phyloP scores from a whole-genome alignment of 202 grass and related monocot species.

The Bolboschoenoplectus hybrid region DNA sequence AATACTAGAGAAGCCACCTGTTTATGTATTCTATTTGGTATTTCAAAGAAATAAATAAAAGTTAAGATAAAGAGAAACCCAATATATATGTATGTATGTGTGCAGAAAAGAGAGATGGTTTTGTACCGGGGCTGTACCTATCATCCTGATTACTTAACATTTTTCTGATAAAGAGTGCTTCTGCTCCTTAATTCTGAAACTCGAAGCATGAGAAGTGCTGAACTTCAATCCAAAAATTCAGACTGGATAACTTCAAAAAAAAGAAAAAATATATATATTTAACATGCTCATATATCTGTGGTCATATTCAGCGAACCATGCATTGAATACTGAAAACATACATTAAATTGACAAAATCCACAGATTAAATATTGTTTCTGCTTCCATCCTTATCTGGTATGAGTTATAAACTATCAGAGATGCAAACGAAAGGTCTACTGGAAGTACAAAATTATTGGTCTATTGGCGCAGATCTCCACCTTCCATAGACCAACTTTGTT shows the following conservation, averaged over 20 bases:
- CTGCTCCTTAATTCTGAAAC: neutral
- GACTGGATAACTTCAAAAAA: too few species aligned
- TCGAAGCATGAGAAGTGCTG: slow-evolving; percentile 18
- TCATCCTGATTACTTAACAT: neutral
- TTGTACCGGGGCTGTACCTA: neutral
- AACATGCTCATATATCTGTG: neutral
- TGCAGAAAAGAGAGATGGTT: neutral
- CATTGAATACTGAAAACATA: neutral
- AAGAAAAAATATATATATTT: too few species aligned
- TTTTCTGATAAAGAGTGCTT: slow-evolving; percentile 11
- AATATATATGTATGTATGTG: neutral
- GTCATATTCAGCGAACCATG: neutral
- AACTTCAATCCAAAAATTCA: neutral
- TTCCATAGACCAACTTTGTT: neutral
- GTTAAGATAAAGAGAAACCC: neutral
- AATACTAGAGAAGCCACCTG: too few species aligned
- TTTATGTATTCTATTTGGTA: neutral
- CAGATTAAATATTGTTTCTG: neutral
- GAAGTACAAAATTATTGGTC: slow-evolving; percentile 5
- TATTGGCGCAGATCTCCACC: slow-evolving; percentile 7
- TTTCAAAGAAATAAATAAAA: neutral
- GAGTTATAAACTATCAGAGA: neutral
- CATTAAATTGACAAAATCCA: neutral
- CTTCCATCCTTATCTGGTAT: slow-evolving; percentile 31
- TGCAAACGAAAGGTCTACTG: neutral